phyloP scores from a whole-genome alignment of 1,284 basidiomycete species.

The Cryptococcus sp. region DNA sequence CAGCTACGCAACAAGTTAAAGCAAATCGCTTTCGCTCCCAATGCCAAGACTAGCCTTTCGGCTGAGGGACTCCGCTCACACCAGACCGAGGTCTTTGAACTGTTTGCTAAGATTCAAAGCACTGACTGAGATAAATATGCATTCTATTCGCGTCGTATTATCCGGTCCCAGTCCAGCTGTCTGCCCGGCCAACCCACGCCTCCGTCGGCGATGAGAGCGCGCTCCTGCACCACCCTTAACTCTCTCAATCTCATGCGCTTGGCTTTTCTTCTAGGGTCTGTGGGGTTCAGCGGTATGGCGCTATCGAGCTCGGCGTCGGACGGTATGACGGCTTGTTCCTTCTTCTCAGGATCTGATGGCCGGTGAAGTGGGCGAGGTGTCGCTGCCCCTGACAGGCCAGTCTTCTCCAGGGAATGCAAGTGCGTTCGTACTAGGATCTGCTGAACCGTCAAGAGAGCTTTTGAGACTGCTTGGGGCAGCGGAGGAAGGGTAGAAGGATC shows the following conservation, averaged over 20 bases:
- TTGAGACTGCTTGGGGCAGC: conserved; percentile 64
- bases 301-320: conserved; percentile 73
- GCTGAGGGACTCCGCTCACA: too few relatives aligned
- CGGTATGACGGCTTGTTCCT: conserved; percentile 33
- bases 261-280: conserved; percentile 66
- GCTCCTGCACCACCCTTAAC: conserved; percentile 74
- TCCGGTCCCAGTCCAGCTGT: conserved; percentile 34
- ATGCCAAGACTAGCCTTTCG: too few relatives aligned
- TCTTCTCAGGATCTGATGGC: conserved; percentile 29
- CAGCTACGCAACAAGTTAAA: conserved; percentile 6
- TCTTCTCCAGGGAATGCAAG: conserved; percentile 49
- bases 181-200: conserved; percentile 43
- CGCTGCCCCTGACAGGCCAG: conserved; percentile 22
- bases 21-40: too few relatives aligned
- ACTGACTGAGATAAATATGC: background rate
- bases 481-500: conserved; percentile 36
- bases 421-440: conserved; percentile 77
- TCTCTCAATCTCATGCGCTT: conserved; percentile 78
- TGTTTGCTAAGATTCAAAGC: too few relatives aligned
- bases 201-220: conserved; percentile 48
- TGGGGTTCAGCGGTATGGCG: conserved; percentile 32
- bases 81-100: too few relatives aligned
- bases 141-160: conserved; percentile 1
- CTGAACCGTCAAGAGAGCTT: conserved; percentile 79
- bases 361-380: conserved; percentile 37